These are phyloP conservation scores for Fistulifera pelliculosa DNA, from an alignment of 108 stramenopile species.

Conservation along the genomic window DNA sequence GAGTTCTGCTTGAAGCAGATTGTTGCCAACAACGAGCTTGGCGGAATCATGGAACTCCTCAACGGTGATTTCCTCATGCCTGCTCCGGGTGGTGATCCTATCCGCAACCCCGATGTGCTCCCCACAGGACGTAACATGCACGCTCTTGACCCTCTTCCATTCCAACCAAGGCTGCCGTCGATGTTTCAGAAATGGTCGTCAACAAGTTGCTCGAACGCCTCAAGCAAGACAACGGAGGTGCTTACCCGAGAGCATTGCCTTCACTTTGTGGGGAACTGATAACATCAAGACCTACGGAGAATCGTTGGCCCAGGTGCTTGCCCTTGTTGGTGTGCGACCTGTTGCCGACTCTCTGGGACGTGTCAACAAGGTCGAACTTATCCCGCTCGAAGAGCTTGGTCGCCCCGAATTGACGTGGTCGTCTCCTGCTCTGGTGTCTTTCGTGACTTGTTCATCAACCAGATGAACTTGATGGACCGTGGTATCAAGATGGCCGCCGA, in stretches of 20 bases:
- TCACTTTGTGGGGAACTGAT: conserved; percentile 97
- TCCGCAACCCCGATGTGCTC: conserved; percentile 94
- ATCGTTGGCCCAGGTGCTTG: conserved; percentile 89
- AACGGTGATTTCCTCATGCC: conserved; percentile 93
- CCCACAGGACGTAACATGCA: conserved; percentile 96
- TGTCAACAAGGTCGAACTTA: conserved; percentile 96
- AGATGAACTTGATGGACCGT: conserved; percentile 97
- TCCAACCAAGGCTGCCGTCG: conserved; percentile 90
- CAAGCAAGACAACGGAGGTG: conserved; percentile 71
- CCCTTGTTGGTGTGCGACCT: conserved; percentile 89
- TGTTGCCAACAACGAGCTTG: conserved; percentile 94
- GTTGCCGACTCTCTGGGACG: conserved; percentile 92
- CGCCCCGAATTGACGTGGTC: conserved; percentile 95
- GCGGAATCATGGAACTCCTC: conserved; percentile 86
- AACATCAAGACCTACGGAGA: conserved; percentile 99
- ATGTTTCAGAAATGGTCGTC: conserved; percentile 80
- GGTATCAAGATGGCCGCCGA: conserved; percentile 97
- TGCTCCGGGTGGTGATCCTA: conserved; percentile 95
- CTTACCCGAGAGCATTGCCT: conserved; percentile 89
- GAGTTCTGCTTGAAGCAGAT: conserved; percentile 97
- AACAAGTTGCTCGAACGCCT: conserved; percentile 89
- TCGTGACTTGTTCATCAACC: conserved; percentile 98
- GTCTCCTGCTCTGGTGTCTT: conserved; percentile 96
- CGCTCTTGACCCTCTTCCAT: conserved; percentile 95
- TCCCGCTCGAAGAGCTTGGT: conserved; percentile 92